phyloP scores from a whole-genome alignment of 495 filamentous ascomycete species.

The Aspergillus affinis region DNA sequence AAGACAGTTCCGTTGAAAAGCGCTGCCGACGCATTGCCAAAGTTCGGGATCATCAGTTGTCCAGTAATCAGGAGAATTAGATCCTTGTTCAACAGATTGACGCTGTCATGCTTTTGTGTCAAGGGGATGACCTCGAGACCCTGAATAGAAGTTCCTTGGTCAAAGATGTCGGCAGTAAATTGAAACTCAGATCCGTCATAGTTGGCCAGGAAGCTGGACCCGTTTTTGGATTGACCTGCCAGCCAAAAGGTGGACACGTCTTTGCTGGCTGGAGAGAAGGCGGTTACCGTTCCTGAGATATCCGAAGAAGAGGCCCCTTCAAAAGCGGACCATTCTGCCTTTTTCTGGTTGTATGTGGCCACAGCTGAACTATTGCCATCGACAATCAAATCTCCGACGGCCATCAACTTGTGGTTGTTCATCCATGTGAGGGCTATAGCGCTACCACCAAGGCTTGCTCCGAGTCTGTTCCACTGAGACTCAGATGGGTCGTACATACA shows the following conservation, averaged over 20 bases:
- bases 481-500: slow-evolving; percentile 70
- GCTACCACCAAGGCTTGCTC: slow-evolving; percentile 63
- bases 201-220: slow-evolving; percentile 73
- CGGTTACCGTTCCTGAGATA: slow-evolving; percentile 78
- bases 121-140: slow-evolving; percentile 79
- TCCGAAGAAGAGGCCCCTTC: slow-evolving; percentile 54
- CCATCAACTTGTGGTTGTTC: slow-evolving; percentile 63
- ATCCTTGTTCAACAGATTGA: slow-evolving; percentile 59
- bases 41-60: slow-evolving; percentile 67
- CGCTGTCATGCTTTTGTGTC: slow-evolving; percentile 61
- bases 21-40: slow-evolving; percentile 83
- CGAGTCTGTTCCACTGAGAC: slow-evolving; percentile 77
- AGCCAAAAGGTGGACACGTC: slow-evolving; percentile 76
- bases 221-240: slow-evolving; percentile 63
- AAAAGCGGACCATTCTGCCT: slow-evolving; percentile 63
- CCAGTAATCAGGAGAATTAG: slow-evolving; percentile 82
- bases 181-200: slow-evolving; percentile 66
- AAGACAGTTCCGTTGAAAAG: slow-evolving; percentile 80
- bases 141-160: slow-evolving; percentile 63
- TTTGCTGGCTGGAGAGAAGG: slow-evolving; percentile 66
- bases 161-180: slow-evolving; percentile 57
- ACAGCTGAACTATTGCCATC: slow-evolving; percentile 63
- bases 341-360: slow-evolving; percentile 68
- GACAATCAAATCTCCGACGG: slow-evolving; percentile 72
- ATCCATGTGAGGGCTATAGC: slow-evolving; percentile 76